Evolutionary conservation across 1,284 basidiomycete species (phyloP), one percentile per base, ranked within the genome.

Genomic region (Rhodotorula mucilaginosa): DNA sequence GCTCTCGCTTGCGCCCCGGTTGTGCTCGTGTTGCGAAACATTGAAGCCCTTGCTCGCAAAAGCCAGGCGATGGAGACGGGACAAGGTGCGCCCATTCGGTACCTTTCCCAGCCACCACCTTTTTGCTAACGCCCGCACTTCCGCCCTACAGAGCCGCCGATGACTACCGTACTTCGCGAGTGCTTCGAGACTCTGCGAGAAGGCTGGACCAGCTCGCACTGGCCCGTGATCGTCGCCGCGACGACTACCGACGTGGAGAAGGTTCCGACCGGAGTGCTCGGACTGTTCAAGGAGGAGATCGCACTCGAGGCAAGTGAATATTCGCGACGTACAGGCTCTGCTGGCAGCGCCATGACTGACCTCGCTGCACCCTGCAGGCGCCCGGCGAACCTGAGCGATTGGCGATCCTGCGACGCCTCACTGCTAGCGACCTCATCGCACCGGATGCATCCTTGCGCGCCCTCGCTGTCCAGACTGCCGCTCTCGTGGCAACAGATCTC

Each of bases 381-480:
- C 92, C 93, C 0, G 87, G 85, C 71, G 94, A 97, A 81, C 79
- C 82, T 10, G 89, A 92, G 75, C 84, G 96, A 64, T 81, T 86
- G 60, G 84, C 84, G 49, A 89, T 93, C 61, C 82, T 95, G 23
- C 74, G 82, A 7, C 83, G 84, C 10, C 78, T 88, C 21, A 81
- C 92, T 8, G 72, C 79, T 2, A 81, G 82, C 7, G 80, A 82
- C 44, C 73, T 80, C 0, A 79, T 96, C 39, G 87, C 89, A 0
- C 86, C 90, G 0, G 97, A 99, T 81, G 89, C 97, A 1, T 90
- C 89, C 18, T 75, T 95, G 39, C 81, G 83, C 59, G 81, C 83
- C 21, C 80, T 99, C 7, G 93, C 97, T 5, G 87, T 88, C 6
- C 92, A 97, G 80, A 97, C 95, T 3, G 97, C 97, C 13, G 94